phyloP scores from a whole-genome alignment of 2,329 filamentous ascomycete species.

The Xylaria sp. region DNA sequence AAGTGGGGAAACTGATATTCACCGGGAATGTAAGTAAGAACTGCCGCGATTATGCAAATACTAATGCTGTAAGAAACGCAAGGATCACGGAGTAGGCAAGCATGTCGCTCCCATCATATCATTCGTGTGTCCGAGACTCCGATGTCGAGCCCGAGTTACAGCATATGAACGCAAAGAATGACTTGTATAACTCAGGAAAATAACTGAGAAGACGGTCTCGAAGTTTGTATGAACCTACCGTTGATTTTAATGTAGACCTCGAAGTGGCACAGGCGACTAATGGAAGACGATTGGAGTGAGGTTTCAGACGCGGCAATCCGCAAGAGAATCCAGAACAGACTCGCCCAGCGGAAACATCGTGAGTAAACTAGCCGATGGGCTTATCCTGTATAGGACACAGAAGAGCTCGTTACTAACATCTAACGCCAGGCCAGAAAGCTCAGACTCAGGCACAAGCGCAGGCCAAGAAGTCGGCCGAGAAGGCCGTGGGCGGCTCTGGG shows the following conservation, averaged over 20 bases:
- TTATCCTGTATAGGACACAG: background rate
- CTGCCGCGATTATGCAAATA: no score
- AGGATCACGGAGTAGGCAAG: no score
- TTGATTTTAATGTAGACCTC: background rate
- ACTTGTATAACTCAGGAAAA: no score
- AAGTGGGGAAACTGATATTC: no score
- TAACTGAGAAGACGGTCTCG: no score
- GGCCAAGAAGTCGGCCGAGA: background rate
- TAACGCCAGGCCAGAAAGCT: background rate
- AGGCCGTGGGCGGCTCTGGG: background rate
- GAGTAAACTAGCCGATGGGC: background rate
- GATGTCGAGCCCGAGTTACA: no score
- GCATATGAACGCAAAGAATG: no score
- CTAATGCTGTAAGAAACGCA: no score
- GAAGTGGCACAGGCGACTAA: background rate
- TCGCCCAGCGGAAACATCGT: conserved; percentile 50
- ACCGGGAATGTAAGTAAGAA: no score
- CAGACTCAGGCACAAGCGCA: conserved; percentile 1
- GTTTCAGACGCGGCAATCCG: conserved; percentile 5
- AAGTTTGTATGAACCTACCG: background rate
- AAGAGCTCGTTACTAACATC: background rate
- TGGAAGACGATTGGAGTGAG: conserved; percentile 18
- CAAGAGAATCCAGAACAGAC: conserved; percentile 19
- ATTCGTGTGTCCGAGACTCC: no score
- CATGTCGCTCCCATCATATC: no score